Base-by-base conservation (phyloP, 2,329 filamentous ascomycete genomes). In the Aurifilum marmelostoma region DNA sequence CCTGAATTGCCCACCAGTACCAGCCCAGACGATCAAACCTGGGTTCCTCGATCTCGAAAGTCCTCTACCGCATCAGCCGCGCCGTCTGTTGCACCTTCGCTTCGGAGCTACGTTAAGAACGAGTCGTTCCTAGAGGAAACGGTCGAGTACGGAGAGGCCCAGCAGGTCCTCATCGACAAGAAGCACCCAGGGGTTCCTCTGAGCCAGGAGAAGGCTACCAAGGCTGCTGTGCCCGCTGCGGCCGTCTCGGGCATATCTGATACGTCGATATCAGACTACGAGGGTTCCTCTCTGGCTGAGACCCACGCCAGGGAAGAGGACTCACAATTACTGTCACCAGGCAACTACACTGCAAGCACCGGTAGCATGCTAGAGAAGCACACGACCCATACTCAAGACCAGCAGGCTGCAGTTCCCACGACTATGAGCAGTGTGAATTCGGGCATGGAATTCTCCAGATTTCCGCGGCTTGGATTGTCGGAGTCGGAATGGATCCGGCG, bases 11-110 rank as follows among this genome's bases (percentile, higher is more conserved):
- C 68, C 29, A 37, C 68, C 37, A 47, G 50, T 3, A 18, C 34
- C 3, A 41, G 50, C 11, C 41, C 66, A 2, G 71, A 72, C 34
- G 8, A 34, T 16, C 67, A 69, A 29, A 64, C 62, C 6, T 59
- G n/a, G 9, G 43, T 60, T 18, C 32, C 52, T 29, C 63, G 58
- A 29, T 72, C 70, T 9, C 69, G 72, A 62, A 61, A 70, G 21
- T 63, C 65, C n/a, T 74, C 73, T 16, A 63, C 34, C n/a, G 67
- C 64, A 37, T 68, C 69, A 11, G 71, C 72, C 16, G 43, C 43
- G 1, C 61, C 68, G 21, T 69, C 68, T 29, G 62, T 71, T 27
- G 56, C 70, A 27, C 39, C 70, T 18, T 71, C 70, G 7, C 70
- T 71, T 54, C 54, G 64, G 21, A 69, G 67, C 43, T 70, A 68